phyloP scores from a whole-genome alignment of 306 rosid genomes.

The Rosa lucieae region DNA sequence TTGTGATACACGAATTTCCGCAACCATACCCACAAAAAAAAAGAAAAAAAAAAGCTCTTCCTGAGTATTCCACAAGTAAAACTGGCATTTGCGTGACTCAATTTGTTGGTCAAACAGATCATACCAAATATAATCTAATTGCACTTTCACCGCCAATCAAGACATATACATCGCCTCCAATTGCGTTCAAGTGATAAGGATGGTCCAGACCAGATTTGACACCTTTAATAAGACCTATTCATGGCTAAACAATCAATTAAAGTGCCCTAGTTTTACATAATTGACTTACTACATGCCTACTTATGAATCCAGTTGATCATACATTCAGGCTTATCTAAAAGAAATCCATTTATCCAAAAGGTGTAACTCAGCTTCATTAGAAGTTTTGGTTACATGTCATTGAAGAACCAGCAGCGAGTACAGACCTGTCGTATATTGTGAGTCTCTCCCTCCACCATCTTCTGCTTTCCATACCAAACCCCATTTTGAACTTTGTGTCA shows the following conservation, averaged over 20 bases:
- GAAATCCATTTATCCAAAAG: background rate
- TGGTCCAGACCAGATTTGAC: constrained; percentile 14
- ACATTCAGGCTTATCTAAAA: background rate
- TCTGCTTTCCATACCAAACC: background rate
- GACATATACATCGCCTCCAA: constrained; percentile 34
- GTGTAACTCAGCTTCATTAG: background rate
- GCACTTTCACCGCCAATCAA: constrained; percentile 21
- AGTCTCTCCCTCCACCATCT: background rate
- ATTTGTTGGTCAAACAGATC: constrained; percentile 17
- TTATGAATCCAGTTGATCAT: background rate
- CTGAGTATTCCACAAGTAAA: background rate
- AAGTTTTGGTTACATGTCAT: background rate
- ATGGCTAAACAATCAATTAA: background rate
- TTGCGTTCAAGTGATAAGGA: constrained; percentile 11
- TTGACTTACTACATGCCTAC: background rate
- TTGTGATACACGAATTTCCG: background rate
- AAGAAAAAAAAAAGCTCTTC: background rate
- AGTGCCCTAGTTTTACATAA: background rate
- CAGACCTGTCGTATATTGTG: background rate
- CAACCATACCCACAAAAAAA: background rate
- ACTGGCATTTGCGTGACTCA: background rate
- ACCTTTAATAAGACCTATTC: background rate
- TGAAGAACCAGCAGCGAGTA: constrained; percentile 5
- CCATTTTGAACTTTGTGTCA: constrained; percentile 2
- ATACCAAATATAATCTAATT: background rate